Base-by-base conservation (phyloP, 306 rosid genomes). In the Psophocarpus tetragonolobus region DNA sequence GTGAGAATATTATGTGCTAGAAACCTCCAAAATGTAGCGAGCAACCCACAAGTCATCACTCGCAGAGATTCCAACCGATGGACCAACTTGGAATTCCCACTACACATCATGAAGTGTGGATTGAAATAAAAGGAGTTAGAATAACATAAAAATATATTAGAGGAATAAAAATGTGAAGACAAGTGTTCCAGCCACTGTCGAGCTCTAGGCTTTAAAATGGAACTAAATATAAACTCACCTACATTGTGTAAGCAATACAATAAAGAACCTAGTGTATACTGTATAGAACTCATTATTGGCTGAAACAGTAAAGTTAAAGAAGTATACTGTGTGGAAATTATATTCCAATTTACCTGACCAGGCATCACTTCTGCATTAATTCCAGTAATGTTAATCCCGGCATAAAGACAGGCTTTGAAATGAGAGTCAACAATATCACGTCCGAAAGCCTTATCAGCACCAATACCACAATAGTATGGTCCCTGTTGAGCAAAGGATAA, bases 51-150 rank as follows among this genome's bases (percentile, higher is more conserved):
- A 3, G 65, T 94, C 96, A 18, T 94, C 98, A 62, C 86, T 94
- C 14, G 94, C 88, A 27, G 93, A 87, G 36, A 94, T 87, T 23
- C 98, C 98, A 20, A 87, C 90, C 0, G 91, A 32, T 4, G 98
- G 97, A 76, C 98, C 98, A 80, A 94, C 98, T 91, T 91, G 98
- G 75, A 87, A 94, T 58, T 94, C 97, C 98, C 98, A 94, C 94
- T 93, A 17, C 21, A 80, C 35, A 45, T 29, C 21, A 67, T 11
- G 20, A 54, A 74, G 4, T 44, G 36, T 13, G 76, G 58, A 80
- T 9, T 68, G 18, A 26, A n/a, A 68, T 13, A 15, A 13, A 35
- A 57, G 5, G 39, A 11, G 47, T 38, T 27, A 7, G 27, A 24
- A 10, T 39, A 8, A 14, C 0, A 5, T 7, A 21, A 80, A 30